phyloP scores from a whole-genome alignment of 805 yeast species.

The Sugiyamaella mastotermitis region DNA sequence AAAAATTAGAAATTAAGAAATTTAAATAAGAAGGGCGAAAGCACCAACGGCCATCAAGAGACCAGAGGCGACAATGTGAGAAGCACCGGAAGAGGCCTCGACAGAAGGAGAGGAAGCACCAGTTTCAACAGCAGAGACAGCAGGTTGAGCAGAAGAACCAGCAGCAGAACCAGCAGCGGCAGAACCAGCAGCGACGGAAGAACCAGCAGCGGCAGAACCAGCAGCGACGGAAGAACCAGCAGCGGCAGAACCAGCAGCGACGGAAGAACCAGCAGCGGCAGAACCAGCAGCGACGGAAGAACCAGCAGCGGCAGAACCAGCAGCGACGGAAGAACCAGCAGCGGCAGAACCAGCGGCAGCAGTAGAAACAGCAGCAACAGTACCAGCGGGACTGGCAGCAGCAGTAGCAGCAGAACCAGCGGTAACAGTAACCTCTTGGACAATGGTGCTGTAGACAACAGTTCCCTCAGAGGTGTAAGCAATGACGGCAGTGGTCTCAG shows the following conservation, averaged over 20 bases:
- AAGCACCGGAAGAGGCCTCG: constrained; percentile 3
- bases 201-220: constrained; percentile 4
- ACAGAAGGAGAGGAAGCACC: not conserved
- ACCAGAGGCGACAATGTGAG: not conserved
- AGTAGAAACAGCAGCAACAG: constrained; percentile 38
- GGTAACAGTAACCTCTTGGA: not conserved
- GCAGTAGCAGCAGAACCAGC: constrained; percentile 3
- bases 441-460: constrained; percentile 1
- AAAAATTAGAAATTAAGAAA: constrained; percentile 1
- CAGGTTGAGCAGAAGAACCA: constrained; percentile 38
- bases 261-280: constrained; percentile 42
- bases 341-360: constrained; percentile 63
- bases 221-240: constrained; percentile 18
- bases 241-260: constrained; percentile 70
- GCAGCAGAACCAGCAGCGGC: constrained; percentile 7
- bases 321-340: constrained; percentile 5
- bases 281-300: constrained; percentile 14
- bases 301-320: not conserved
- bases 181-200: constrained; percentile 1
- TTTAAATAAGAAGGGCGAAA: constrained; percentile 1
- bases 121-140: constrained; percentile 8
- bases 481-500: constrained; percentile 6
- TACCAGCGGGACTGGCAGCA: constrained; percentile 11
- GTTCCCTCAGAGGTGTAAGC: not conserved
- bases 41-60: not conserved